Base-by-base conservation (phyloP, 1,284 basidiomycete species). In the Vanrija sp. region DNA sequence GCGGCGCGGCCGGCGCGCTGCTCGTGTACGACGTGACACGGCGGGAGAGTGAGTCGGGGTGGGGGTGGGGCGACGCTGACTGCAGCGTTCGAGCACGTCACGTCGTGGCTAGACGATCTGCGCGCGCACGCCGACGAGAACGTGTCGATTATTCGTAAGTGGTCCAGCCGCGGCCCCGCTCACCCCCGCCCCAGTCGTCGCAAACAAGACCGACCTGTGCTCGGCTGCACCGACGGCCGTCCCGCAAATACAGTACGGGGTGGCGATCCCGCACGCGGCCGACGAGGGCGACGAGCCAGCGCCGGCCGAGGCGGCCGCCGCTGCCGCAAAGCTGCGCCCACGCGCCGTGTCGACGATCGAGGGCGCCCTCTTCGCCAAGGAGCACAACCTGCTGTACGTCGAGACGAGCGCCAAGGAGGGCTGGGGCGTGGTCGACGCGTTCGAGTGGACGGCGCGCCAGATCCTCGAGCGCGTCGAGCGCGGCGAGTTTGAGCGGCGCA, bases 21-120 rank as follows among this genome's bases (percentile, higher is more conserved):
- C 81, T 98, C 23, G 92, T 97, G 3, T 98, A 95, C 76, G 93
- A 97, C 75, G 95, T 97, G 66, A 95, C 94, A 47, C 85, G 85
- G 88, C 52, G 71, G 44, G 68, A 69, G 36, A 63, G 72, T 74
- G 54, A 64, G 70, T 67, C 15, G 4, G 20, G 7, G 15, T 5
- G 24, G 25, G n/a, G 36, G 18, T 19, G 35, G n/a, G 15, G 44
- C 6, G 14, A 6, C 16, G 27, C 50, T 59, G 19, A 58, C 43
- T 3, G 4, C 37, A 73, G 71, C 71, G 1, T 74, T 74, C 47
- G 69, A 74, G 31, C 71, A 71, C 45, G 69, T 68, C 19, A 66
- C 63, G 10, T 66, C 68, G 2, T 74, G 72, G 72, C 59, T 74
- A 6, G 60, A 65, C 24, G 72, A 74, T 59, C 59, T 74, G 27